phyloP scores from a whole-genome alignment of 2,329 filamentous ascomycete species.

The Microsporum canis region DNA sequence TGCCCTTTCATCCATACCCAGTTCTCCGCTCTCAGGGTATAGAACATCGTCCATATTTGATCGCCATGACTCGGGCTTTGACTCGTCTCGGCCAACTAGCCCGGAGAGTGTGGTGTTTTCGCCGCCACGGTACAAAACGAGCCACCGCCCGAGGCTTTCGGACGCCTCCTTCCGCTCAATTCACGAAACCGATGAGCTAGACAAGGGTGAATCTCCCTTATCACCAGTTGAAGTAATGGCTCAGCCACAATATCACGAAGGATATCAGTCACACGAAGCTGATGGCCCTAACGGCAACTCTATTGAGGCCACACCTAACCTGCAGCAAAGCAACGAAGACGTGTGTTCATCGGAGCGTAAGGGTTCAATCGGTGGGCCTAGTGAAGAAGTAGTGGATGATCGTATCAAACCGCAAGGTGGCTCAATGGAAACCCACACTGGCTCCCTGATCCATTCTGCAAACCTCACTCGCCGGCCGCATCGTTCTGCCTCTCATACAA shows the following conservation, averaged over 20 bases:
- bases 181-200: conserved; percentile 3
- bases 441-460: conserved; percentile 12
- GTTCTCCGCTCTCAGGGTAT: conserved; percentile 66
- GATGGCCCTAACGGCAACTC: background rate
- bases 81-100: conserved; percentile 66
- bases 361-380: too few relatives aligned
- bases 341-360: background rate
- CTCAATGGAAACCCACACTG: background rate
- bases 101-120: conserved; percentile 60
- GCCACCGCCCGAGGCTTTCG: conserved; percentile 48
- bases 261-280: background rate
- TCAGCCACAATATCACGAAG: background rate
- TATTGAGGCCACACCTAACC: background rate
- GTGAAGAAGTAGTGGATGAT: background rate
- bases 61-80: conserved; percentile 49
- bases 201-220: background rate
- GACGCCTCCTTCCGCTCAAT: conserved; percentile 41
- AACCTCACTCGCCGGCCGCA: conserved; percentile 41
- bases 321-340: background rate
- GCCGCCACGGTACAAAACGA: conserved; percentile 53
- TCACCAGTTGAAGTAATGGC: background rate
- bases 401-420: background rate
- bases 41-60: conserved; percentile 71
- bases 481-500: conserved; percentile 67
- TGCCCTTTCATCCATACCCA: conserved; percentile 61